These are phyloP conservation scores for Camellia granthamiana DNA, from an alignment of 148 eudicot species.

Conservation along the genomic window DNA sequence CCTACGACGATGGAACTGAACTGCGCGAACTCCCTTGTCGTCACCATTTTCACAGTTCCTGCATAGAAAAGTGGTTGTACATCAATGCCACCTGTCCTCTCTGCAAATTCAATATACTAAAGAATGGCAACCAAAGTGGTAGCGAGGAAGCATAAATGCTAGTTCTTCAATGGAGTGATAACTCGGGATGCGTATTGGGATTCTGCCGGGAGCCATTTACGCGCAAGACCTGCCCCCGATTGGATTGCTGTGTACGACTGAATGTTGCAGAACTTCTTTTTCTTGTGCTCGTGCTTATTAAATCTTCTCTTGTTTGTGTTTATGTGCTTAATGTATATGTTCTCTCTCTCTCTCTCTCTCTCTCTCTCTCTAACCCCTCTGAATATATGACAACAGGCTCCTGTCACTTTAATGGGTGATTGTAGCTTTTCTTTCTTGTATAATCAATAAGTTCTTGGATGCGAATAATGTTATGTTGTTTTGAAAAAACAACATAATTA, in stretches of 20 bases:
- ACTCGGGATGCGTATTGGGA: not conserved
- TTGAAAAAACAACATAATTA: no score
- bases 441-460: not conserved
- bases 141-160: constrained; percentile 52
- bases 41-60: constrained; percentile 77
- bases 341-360: not conserved
- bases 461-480: no score
- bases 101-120: constrained; percentile 84
- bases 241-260: not conserved
- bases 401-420: not conserved
- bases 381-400: not conserved
- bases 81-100: constrained; percentile 93
- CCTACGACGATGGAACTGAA: constrained; percentile 77
- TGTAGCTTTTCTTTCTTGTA: not conserved
- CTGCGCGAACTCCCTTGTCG: constrained; percentile 86
- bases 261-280: not conserved
- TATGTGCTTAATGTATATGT: not conserved
- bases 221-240: not conserved
- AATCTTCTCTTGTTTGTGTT: not conserved
- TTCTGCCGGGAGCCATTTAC: not conserved
- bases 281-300: not conserved
- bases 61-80: constrained; percentile 89
- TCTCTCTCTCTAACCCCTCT: not conserved
- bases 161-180: not conserved
- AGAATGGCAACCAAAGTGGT: constrained; percentile 59